A percentile compares a stretch with the other conserved stretches of the same genome.
phyloP scores from a whole-genome alignment of 2,329 filamentous ascomycete genomes.

The Metarhizium album region DNA sequence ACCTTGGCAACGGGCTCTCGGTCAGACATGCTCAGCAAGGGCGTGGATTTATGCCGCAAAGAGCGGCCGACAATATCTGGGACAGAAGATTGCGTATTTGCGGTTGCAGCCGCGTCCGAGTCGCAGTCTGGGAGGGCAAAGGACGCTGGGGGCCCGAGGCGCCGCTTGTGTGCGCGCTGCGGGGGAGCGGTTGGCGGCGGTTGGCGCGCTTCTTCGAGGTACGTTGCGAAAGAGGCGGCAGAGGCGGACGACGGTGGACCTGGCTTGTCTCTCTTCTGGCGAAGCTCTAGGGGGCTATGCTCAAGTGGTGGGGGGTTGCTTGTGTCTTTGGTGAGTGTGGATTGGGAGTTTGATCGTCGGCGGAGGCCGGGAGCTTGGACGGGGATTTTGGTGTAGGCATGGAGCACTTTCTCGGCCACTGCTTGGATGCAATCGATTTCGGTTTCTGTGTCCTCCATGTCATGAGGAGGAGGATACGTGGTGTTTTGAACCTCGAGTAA shows the following conservation, averaged over 20 bases:
- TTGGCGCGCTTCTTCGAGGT: constrained; percentile 13
- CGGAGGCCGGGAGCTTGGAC: constrained; percentile 7
- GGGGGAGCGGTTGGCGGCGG: constrained; percentile 8
- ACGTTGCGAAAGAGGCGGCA: constrained; percentile 6
- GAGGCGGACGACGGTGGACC: background rate
- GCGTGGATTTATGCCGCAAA: constrained; percentile 6
- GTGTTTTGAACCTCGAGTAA: background rate
- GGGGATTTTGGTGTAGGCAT: constrained; percentile 11
- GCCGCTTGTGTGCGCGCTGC: constrained; percentile 7
- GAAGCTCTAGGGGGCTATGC: constrained; percentile 25
- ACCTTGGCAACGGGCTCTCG: constrained; percentile 45
- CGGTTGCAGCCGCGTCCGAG: background rate
- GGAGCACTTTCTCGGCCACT: constrained; percentile 11
- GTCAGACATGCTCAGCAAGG: constrained; percentile 5
- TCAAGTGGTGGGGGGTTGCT: constrained; percentile 26
- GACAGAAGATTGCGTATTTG: background rate
- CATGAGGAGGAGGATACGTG: constrained; percentile 2
- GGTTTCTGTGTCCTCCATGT: constrained; percentile 5
- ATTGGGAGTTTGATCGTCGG: constrained; percentile 10
- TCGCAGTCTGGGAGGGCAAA: constrained; percentile 5
- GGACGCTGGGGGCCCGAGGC: constrained; percentile 13
- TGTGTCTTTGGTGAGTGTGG: constrained; percentile 5
- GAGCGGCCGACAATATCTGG: constrained; percentile 1
- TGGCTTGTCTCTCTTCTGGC: constrained; percentile 10
- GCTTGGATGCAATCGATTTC: constrained; percentile 9